Conservation (phyloP, 345 rosid species). For the Eucalyptus regnans region DNA sequence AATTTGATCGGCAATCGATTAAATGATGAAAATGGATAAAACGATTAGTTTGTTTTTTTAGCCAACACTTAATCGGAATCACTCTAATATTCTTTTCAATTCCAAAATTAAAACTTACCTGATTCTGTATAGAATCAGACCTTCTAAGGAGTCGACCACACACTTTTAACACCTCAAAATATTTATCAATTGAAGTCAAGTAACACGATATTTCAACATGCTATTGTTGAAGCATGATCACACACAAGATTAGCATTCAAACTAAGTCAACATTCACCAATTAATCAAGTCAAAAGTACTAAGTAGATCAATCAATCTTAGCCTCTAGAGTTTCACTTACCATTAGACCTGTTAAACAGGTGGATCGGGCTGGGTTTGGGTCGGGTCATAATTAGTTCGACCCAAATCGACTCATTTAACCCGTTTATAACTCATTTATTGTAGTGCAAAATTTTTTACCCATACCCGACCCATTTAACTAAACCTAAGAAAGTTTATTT, state of each 20-base stretch:
- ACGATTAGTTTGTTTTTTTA: no score
- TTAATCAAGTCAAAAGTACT: neutral
- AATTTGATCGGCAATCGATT: no score
- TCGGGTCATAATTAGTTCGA: rapidly evolving
- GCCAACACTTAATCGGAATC: neutral
- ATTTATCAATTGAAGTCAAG: no score
- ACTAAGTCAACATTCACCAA: neutral
- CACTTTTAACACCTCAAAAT: neutral
- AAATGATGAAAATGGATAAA: no score
- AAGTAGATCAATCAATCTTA: neutral
- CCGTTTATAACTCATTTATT: no score
- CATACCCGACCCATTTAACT: no score
- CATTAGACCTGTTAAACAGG: no score
- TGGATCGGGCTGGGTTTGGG: rapidly evolving
- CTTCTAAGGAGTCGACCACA: neutral
- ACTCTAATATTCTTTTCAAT: neutral
- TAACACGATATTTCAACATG: neutral
- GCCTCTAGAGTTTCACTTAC: no score
- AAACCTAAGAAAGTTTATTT: no score
- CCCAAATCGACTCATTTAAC: no score
- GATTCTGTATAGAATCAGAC: neutral
- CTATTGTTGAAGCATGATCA: neutral
- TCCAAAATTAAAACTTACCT: no score
- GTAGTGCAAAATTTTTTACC: rapidly evolving
- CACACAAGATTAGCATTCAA: neutral